Base-by-base conservation (phyloP, 352 stramenopile genomes). In the Phytophthora pini region DNA sequence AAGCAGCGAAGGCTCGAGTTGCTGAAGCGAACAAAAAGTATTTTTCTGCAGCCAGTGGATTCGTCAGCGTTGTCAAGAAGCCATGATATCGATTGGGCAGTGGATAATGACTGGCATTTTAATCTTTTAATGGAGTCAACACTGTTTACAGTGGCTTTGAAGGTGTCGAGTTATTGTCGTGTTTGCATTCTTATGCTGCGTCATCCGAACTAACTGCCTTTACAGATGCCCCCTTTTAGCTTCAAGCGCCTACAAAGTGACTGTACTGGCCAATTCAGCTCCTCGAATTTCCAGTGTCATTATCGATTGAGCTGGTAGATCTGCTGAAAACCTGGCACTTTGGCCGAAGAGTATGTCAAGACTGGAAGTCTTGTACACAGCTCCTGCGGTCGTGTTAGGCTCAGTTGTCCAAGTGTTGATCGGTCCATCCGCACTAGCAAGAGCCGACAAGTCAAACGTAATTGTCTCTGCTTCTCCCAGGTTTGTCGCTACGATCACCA, bases 11-110 rank as follows among this genome's bases (percentile, higher is more conserved):
- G 68, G 84, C 91, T 54, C 80, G 89, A 27, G 90, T 99, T 26
- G 81, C 89, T 17, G 83, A 97, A 44, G 97, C 97, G 15, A 99
- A 99, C 80, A 94, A 98, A 47, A 99, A 98, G 75, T 99, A 98
- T 84, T 99, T 99, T 65, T 92, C 92, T 34, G 83, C 96, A 34
- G 91, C 87, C 65, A 97, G 90, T 68, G 97, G 97, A 38, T 99
- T 99, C 72, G 92, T 98, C 56, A 98, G 92, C 48, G 95, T 98
- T 43, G 63, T 98, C 43, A 93, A 93, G 74, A 87, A 94, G 50
- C 66, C 69, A n/a, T 88, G 24, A 26, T 26, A 4, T 26, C 24
- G 24, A 26, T 26, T 26, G 24, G 24, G 24, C 24, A 26, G 24
- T 26, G 24, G 1, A 26, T 26, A 26, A 26, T 26, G 24, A 26